Base-by-base conservation (phyloP, 164 flowering plant genomes). In the Macadamia integrifolia region DNA sequence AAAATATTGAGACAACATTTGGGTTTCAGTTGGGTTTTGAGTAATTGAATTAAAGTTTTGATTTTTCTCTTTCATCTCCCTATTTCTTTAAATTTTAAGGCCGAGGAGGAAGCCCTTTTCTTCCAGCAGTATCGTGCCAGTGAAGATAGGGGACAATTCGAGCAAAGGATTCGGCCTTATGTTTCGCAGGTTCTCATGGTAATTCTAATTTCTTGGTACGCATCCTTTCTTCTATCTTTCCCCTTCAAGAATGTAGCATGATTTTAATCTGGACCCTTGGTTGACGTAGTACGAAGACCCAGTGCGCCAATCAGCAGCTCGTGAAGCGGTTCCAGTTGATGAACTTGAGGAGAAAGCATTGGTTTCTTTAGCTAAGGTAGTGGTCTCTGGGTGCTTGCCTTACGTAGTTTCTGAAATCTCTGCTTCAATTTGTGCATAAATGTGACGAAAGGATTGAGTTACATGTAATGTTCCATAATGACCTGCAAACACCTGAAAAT, bases 321-420 rank as follows among this genome's bases (percentile, higher is more conserved):
- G 87, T 60, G 85, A 80, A 71, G 83, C 91, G 1, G 97, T 89
- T 60, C 93, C 97, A 18, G 73, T 81, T 61, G 92, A 90, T 59
- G 87, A 85, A 74, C 92, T 94, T 62, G 97, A 94, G 84, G 98
- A 94, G 86, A 90, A 88, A 80, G 95, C 98, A 61, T 61, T 86
- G 80, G 80, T 94, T 70, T 77, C 88, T 44, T 74, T 92, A 72
- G 95, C 95, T 46, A 94, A 86, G 95, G 99, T 94, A 65, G 14
- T 49, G 28, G 14, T 56, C 29, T 14, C 52, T 56, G 13, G 8
- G 43, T 58, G 28, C 62, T 42, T 7, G 9, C 35, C 17, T 69
- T 10, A 53, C 13, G 13, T 8, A 1, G 18, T 35, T 14, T 69
- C 60, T 32, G 43, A 12, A 30, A 15, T 15, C 14, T 14, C 10